phyloP scores from a whole-genome alignment of 192 early-diverging fungal genomes.

The Mortierella hygrophila region DNA sequence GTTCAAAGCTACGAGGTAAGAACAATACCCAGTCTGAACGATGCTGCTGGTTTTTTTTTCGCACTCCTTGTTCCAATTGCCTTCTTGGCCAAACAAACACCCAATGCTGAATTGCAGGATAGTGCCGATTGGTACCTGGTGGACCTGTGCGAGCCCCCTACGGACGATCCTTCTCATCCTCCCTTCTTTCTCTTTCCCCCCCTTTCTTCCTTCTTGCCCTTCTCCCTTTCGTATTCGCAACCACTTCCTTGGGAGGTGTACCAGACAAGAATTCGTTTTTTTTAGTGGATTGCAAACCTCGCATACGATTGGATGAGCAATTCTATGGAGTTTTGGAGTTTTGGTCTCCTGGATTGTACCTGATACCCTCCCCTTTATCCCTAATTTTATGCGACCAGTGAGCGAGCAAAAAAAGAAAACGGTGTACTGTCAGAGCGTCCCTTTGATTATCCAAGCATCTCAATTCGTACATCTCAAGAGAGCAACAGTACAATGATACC shows the following conservation, averaged over 20 bases:
- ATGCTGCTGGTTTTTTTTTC: neutral
- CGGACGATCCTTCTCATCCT: neutral
- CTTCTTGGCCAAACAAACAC: neutral
- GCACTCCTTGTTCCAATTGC: neutral
- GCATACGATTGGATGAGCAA: neutral
- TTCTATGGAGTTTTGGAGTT: slow-evolving; percentile 33
- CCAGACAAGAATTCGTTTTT: neutral
- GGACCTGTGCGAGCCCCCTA: neutral
- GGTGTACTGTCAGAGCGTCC: neutral
- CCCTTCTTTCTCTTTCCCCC: neutral
- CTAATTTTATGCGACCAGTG: slow-evolving; percentile 2
- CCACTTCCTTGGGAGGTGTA: neutral
- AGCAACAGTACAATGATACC: neutral
- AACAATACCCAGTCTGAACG: neutral
- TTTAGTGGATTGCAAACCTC: neutral
- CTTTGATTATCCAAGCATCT: slow-evolving; percentile 1
- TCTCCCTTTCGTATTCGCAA: neutral
- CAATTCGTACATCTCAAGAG: neutral
- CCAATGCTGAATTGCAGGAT: neutral
- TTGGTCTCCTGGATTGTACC: slow-evolving; percentile 29
- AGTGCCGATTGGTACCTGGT: neutral
- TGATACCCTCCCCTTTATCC: slow-evolving; percentile 4
- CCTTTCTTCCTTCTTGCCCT: neutral
- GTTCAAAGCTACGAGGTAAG: slow-evolving; percentile 25
- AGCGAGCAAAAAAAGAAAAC: neutral